Evolutionary conservation across 2,329 filamentous ascomycete genomes (phyloP), one percentile per base, ranked within the genome.

Genomic region (Apiospora hydei): DNA sequence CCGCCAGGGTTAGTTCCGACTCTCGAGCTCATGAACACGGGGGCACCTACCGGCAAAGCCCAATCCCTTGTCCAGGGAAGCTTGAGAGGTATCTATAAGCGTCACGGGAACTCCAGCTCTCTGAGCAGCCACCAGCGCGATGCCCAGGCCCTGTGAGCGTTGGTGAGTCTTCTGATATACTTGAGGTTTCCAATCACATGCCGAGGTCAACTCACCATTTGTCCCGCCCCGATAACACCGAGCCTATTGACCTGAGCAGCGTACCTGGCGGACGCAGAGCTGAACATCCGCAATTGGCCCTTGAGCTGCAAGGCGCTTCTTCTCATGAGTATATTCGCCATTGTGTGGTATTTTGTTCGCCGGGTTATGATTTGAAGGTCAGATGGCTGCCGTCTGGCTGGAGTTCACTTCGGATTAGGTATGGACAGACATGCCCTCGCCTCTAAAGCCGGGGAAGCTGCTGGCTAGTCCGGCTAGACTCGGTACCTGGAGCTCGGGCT

Each of bases 221-320:
- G 96, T 41, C 96, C 96, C 70, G 96, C 95, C 76, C 96, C 96
- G 79, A 99, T 88, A 69, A 99, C 96, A 79, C 96, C 96, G 57
- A 99, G 85, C 76, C 90, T 92, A 85, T 95, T 97, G 74, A 99
- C 92, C 79, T 95, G 90, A 71, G 91, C 90, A 73, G 90, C 90
- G 77, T 85, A 80, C 61, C 88, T 86, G 66, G 86, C 84, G 64
- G 90, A 30, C 13, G n/a, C 30, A 18, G 66, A 68, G 66, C 44
- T 68, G 66, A 68, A 68, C n/a, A 30, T 41, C 66, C 66, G 46
- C 66, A 18, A 68, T 30, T 68, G 66, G 66, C 66, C 18, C 30
- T 30, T 34, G 66, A 83, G 77, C 79, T 79, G 79, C 21, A 83
- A 71, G 43, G 81, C 77, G 73, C 80, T 80, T 79, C 78, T 82